Percentiles rank a stretch among this genome's conserved stretches.
Evolutionary conservation across 345 rosid genomes (phyloP).

Genomic region (Citrus inodora): DNA sequence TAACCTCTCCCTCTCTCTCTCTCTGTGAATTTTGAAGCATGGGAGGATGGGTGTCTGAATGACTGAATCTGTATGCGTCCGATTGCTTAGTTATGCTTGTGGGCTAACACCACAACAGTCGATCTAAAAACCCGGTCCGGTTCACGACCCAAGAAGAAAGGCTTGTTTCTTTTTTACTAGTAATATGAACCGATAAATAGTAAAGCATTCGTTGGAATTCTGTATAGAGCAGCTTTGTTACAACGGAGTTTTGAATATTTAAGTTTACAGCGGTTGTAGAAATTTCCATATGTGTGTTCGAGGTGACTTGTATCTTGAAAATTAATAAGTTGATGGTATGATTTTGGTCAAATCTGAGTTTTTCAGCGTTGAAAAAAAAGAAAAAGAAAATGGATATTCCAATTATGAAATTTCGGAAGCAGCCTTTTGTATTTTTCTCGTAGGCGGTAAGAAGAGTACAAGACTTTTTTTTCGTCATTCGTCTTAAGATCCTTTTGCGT

Average conservation of each 20-base stretch:
- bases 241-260: too few species aligned
- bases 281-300: too few species aligned
- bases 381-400: neutral
- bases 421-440: neutral
- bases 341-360: too few species aligned
- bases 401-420: neutral
- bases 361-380: neutral
- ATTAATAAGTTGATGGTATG: neutral
- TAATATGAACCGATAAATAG: too few species aligned
- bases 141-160: neutral
- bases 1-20: neutral
- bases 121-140: neutral
- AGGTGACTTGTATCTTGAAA: too few species aligned
- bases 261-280: too few species aligned
- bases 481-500: neutral
- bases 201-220: too few species aligned
- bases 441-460: neutral
- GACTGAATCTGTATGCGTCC: neutral
- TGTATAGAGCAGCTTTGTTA: too few species aligned
- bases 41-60: conserved; percentile 1
- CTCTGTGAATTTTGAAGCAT: neutral
- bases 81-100: neutral
- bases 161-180: too few species aligned
- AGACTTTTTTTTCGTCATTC: neutral
- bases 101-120: neutral